Conservation (phyloP, 139 green algal genomes). For the Dunaliella primolecta region DNA sequence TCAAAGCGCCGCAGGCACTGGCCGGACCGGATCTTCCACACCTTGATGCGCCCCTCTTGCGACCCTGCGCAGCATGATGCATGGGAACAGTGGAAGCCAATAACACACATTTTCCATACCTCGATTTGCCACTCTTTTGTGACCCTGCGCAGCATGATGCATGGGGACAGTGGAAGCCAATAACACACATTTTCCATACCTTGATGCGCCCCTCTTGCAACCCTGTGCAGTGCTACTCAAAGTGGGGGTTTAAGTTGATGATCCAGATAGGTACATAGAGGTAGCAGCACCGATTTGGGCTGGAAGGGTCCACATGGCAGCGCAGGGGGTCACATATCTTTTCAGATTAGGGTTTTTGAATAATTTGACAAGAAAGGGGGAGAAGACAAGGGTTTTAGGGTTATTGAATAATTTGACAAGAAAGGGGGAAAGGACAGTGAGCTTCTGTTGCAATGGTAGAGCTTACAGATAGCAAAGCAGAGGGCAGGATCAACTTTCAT, state of each 20-base stretch:
- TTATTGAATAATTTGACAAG: no score
- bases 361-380: no score
- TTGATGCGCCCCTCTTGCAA: conserved; percentile 83
- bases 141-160: conserved; percentile 43
- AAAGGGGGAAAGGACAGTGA: no score
- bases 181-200: conserved; percentile 95
- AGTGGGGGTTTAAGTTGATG: neutral
- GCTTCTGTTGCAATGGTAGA: no score
- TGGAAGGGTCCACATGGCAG: no score
- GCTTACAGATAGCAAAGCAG: no score
- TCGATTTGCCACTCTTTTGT: conserved; percentile 84
- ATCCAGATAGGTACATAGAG: no score
- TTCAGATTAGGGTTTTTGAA: no score
- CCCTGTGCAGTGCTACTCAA: conserved; percentile 35
- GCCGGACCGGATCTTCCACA: conserved; percentile 89
- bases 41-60: conserved; percentile 84
- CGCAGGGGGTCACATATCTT: no score
- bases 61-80: conserved; percentile 43
- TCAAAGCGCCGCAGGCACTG: conserved; percentile 90
- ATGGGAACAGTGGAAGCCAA: neutral
- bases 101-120: conserved; percentile 95
- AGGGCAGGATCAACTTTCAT: no score
- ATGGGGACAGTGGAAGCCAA: neutral
- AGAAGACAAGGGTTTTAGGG: no score
- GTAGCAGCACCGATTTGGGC: no score